Conservation (phyloP, 129 eudicot genomes). For the Heracleum sosnowskyi region DNA sequence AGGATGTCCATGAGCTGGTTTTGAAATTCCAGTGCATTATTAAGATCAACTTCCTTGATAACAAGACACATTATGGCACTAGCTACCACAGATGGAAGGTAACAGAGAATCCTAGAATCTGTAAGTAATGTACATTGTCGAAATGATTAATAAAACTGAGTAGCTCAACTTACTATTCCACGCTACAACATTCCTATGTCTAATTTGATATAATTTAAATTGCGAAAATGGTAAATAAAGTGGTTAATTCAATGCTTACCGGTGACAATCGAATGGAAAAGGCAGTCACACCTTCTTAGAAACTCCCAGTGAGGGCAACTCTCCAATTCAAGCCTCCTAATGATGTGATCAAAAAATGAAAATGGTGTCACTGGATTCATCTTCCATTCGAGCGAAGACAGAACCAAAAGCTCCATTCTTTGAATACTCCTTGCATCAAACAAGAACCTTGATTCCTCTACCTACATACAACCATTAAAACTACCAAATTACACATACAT, state of each 20-base stretch:
- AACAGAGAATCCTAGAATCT: constrained; percentile 53
- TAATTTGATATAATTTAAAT: not conserved
- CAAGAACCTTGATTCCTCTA: constrained; percentile 53
- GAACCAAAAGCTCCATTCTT: constrained; percentile 88
- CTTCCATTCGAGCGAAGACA: constrained; percentile 78
- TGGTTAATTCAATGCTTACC: constrained; percentile 42
- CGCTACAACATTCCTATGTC: not conserved
- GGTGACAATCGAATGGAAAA: constrained; percentile 42
- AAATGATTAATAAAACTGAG: not conserved
- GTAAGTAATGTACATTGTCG: constrained; percentile 22
- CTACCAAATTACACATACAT: constrained; percentile 9
- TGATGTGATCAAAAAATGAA: constrained; percentile 63
- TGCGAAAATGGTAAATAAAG: not conserved
- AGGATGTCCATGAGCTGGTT: constrained; percentile 47
- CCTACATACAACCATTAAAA: constrained; percentile 22
- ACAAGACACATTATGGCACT: constrained; percentile 66
- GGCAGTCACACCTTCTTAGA: constrained; percentile 52
- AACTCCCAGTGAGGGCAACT: constrained; percentile 57
- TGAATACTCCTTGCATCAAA: constrained; percentile 74
- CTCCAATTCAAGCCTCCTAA: constrained; percentile 62
- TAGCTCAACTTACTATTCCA: not conserved
- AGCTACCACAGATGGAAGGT: constrained; percentile 69
- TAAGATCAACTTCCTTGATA: constrained; percentile 51
- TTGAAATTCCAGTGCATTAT: constrained; percentile 36
- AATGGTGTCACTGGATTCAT: constrained; percentile 88